Base-by-base conservation (phyloP, 768 basidiomycete species). In the Pisolithus microcarpus region DNA sequence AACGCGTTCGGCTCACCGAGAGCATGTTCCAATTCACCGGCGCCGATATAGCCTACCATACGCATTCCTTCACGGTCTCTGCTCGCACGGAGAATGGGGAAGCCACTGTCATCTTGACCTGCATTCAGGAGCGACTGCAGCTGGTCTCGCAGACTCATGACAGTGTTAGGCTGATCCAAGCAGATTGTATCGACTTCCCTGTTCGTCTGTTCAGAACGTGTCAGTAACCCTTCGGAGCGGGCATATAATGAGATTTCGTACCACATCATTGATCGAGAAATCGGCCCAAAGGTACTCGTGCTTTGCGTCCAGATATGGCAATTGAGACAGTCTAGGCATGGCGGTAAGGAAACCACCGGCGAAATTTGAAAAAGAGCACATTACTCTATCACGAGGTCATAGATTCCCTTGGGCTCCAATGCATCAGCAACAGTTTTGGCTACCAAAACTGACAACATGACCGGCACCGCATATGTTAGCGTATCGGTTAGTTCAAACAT, bases 401-500 rank as follows among this genome's bases (percentile, higher is more conserved):
- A 99, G 50, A 99, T 97, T 8, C 93, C 93, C 62, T 93, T 91
- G 2, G 89, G 89, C 37, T 70, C 59, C 51, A 67, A 52, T 48
- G 55, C 58, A 60, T 69, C 56, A 40, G 69, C 65, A 38, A 70
- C 61, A 10, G 66, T 66, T 53, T 68, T 68, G 9, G 68, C 66
- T 18, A 93, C 86, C 19, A 98, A 78, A 15, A 99, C 80, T 15
- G 82, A 74, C 39, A 94, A 68, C 91, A 93, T 93, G 52, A 93
- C 82, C 15, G 91, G 91, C 7, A 91, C 87, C 11, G 82, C 86
- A 68, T 98, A 98, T 2, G 89, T 92, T 56, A 99, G 71, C 1
- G 91, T 91, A 57, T 91, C 87, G 4, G 95, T 95, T 38, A 98
- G 74, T 62, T 98, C 95, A 62, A 97, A 91, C 73, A 87, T 91